Evolutionary conservation across 202 grass and related monocot genomes (phyloP).

Genomic region (Carex arenaria): DNA sequence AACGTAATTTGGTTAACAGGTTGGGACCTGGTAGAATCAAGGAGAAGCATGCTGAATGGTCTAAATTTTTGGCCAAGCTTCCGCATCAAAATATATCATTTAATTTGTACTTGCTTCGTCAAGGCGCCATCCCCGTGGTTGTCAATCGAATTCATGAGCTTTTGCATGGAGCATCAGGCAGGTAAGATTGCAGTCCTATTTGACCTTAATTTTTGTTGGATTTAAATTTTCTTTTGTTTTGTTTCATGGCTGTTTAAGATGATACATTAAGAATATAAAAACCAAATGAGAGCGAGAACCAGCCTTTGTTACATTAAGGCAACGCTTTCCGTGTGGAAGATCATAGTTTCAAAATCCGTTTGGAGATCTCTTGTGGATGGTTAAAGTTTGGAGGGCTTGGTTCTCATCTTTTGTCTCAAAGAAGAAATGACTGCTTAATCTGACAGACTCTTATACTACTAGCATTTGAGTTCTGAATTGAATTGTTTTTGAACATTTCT

Average conservation of each 20-base stretch:
- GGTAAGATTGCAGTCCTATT: neutral
- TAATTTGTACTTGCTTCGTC: slow-evolving; percentile 55
- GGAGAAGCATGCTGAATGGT: slow-evolving; percentile 55
- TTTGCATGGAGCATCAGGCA: slow-evolving; percentile 46
- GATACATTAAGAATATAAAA: neutral
- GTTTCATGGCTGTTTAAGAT: neutral
- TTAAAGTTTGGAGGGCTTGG: too few species aligned
- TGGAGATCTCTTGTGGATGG: too few species aligned
- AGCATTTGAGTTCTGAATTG: neutral
- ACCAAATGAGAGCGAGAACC: neutral
- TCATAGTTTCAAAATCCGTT: too few species aligned
- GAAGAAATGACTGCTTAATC: neutral
- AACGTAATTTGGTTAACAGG: slow-evolving; percentile 43
- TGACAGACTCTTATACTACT: neutral
- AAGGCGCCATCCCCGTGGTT: slow-evolving; percentile 28
- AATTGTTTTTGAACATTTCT: neutral
- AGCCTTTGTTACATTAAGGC: too few species aligned
- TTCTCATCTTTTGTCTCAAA: too few species aligned
- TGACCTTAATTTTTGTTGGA: neutral
- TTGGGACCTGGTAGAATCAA: slow-evolving; percentile 32
- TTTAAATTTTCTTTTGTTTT: neutral
- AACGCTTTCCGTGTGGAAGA: too few species aligned
- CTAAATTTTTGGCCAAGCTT: slow-evolving; percentile 53
- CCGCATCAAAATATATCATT: slow-evolving; percentile 61
- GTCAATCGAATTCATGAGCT: slow-evolving; percentile 66